Conservation (phyloP, 345 rosid genomes). For the Salix exigua region DNA sequence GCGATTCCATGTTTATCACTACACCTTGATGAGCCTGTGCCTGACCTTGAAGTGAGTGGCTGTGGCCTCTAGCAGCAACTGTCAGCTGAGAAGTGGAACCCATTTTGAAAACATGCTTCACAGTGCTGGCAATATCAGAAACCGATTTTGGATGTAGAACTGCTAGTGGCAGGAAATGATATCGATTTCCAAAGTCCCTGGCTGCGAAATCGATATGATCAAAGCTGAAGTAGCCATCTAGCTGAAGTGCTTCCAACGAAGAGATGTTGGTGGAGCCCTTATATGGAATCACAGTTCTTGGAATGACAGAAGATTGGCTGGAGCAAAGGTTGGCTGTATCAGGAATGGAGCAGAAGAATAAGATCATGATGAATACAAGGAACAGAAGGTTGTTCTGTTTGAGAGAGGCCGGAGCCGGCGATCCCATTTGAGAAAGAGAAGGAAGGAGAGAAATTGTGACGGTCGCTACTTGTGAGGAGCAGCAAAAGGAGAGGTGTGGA, state of each 20-base stretch:
- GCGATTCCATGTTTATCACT: constrained; percentile 80
- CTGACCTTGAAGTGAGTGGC: constrained; percentile 95
- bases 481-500: constrained; percentile 31
- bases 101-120: constrained; percentile 49
- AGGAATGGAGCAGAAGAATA: constrained; percentile 58
- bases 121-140: constrained; percentile 62
- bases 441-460: constrained; percentile 13
- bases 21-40: constrained; percentile 77
- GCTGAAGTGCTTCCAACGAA: constrained; percentile 38
- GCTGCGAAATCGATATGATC: constrained; percentile 60
- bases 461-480: background rate
- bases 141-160: constrained; percentile 75
- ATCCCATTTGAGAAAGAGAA: constrained; percentile 40
- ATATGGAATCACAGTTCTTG: constrained; percentile 21
- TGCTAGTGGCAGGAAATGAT: constrained; percentile 61
- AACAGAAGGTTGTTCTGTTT: constrained; percentile 42
- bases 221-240: constrained; percentile 63
- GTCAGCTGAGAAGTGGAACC: constrained; percentile 66
- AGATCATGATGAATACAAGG: constrained; percentile 44
- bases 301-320: constrained; percentile 33
- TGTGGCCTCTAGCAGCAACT: constrained; percentile 90
- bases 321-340: constrained; percentile 47
- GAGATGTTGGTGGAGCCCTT: constrained; percentile 28
- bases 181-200: constrained; percentile 76
- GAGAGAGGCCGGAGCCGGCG: constrained; percentile 35